Conservation (phyloP, 345 rosid species). For the Theobroma cacao region DNA sequence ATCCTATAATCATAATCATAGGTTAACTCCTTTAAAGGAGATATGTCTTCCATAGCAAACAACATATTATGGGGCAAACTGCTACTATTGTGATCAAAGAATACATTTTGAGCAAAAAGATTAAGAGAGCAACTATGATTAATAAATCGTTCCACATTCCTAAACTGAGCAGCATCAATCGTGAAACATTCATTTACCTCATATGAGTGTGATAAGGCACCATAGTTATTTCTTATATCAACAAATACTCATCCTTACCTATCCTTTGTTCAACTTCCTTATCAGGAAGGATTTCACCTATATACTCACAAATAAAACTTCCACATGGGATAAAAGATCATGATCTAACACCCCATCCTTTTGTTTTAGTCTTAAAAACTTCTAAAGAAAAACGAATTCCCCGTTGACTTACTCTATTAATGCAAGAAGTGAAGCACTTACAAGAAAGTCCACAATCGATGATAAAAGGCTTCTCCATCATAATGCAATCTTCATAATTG, state of each 20-base stretch:
- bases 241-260: conserved; percentile 79
- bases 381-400: conserved; percentile 74
- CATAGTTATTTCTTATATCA: conserved; percentile 52
- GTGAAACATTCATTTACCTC: conserved; percentile 51
- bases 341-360: conserved; percentile 95
- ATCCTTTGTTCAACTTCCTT: conserved; percentile 58
- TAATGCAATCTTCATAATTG: conserved; percentile 62
- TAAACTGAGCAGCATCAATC: conserved; percentile 70
- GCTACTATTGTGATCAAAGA: conserved; percentile 70
- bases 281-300: conserved; percentile 74
- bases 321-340: conserved; percentile 64
- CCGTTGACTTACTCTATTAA: conserved; percentile 69
- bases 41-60: conserved; percentile 75
- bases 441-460: conserved; percentile 82
- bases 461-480: conserved; percentile 53
- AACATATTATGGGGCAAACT: conserved; percentile 85
- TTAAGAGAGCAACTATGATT: conserved; percentile 94
- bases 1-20: conserved; percentile 69
- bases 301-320: conserved; percentile 83
- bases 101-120: conserved; percentile 72
- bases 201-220: conserved; percentile 23
- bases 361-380: conserved; percentile 66
- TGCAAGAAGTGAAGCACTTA: conserved; percentile 68
- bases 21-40: conserved; percentile 76
- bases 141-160: conserved; percentile 76